These are phyloP conservation scores for Diplodia intermedia DNA, from an alignment of 2,329 filamentous ascomycete species.

Conservation along the genomic window DNA sequence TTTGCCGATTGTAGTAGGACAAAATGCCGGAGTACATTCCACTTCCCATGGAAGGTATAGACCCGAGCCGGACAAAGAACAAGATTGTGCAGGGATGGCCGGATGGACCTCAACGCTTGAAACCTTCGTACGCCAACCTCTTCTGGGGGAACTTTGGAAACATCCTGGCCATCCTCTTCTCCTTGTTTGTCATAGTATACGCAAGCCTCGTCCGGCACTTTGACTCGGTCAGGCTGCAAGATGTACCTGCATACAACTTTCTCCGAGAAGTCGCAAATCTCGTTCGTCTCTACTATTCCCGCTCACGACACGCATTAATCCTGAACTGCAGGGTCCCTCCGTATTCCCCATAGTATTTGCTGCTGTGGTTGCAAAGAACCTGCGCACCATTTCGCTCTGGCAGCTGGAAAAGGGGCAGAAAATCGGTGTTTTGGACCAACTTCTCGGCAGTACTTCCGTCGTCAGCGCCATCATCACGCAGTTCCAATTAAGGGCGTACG, in stretches of 20 bases:
- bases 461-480: constrained; percentile 33
- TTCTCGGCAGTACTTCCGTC: constrained; percentile 34
- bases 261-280: constrained; percentile 4
- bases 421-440: constrained; percentile 35
- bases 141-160: background rate
- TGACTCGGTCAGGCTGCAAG: background rate
- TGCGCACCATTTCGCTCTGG: constrained; percentile 35
- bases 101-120: background rate
- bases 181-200: background rate
- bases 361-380: constrained; percentile 34
- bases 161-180: constrained; percentile 2
- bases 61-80: background rate
- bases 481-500: constrained; percentile 33
- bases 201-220: background rate
- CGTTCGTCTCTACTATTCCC: background rate
- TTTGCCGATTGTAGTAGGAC: background rate
- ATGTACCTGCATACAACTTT: background rate
- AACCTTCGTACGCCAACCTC: background rate
- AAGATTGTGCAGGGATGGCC: background rate
- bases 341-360: constrained; percentile 36
- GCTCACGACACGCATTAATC: background rate
- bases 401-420: constrained; percentile 34
- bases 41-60: background rate
- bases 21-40: background rate
- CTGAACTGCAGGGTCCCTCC: constrained; percentile 15